Evolutionary conservation across 1,139 yeast genomes (phyloP).

Genomic region (Pichia sorboxylosa): DNA sequence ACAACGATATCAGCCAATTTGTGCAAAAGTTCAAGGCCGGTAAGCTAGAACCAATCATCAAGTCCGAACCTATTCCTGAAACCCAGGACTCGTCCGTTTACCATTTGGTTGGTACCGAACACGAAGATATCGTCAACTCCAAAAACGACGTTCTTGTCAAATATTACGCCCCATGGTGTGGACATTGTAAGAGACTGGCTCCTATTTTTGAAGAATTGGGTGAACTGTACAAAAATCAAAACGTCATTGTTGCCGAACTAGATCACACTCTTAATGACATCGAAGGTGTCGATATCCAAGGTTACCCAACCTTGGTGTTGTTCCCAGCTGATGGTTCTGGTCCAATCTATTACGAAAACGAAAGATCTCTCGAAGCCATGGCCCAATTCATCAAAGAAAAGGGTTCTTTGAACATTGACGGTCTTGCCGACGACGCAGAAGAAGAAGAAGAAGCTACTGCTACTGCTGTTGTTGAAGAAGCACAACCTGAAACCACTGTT

Average conservation of each 20-base stretch:
- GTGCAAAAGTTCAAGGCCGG: slow-evolving; percentile 56
- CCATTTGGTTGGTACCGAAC: slow-evolving; percentile 78
- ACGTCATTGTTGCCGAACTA: slow-evolving; percentile 67
- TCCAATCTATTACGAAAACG: slow-evolving; percentile 59
- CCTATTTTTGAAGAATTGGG: slow-evolving; percentile 89
- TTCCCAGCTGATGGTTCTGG: slow-evolving; percentile 83
- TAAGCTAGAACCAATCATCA: slow-evolving; percentile 58
- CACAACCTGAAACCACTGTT: slow-evolving; percentile 10
- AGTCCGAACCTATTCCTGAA: slow-evolving; percentile 83
- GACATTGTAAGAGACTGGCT: slow-evolving; percentile 93
- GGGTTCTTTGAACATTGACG: slow-evolving; percentile 34
- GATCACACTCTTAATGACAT: slow-evolving; percentile 90
- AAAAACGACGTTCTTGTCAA: slow-evolving; percentile 82
- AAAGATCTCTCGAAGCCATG: slow-evolving; percentile 66
- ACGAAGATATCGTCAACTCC: slow-evolving; percentile 58
- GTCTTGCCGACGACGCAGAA: slow-evolving; percentile 9
- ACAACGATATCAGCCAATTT: slow-evolving; percentile 41
- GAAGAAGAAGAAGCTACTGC: slow-evolving; percentile 7
- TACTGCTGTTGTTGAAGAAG: slow-evolving; percentile 22
- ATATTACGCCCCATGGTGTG: slow-evolving; percentile 99
- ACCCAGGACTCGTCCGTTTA: slow-evolving; percentile 60
- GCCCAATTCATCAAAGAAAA: slow-evolving; percentile 49
- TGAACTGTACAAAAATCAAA: slow-evolving; percentile 43
- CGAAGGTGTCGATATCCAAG: slow-evolving; percentile 57
- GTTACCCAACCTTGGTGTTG: slow-evolving; percentile 87